Evolutionary conservation across 306 rosid species (phyloP), one percentile per base, ranked within the genome.

Genomic region (Datisca glomerata): DNA sequence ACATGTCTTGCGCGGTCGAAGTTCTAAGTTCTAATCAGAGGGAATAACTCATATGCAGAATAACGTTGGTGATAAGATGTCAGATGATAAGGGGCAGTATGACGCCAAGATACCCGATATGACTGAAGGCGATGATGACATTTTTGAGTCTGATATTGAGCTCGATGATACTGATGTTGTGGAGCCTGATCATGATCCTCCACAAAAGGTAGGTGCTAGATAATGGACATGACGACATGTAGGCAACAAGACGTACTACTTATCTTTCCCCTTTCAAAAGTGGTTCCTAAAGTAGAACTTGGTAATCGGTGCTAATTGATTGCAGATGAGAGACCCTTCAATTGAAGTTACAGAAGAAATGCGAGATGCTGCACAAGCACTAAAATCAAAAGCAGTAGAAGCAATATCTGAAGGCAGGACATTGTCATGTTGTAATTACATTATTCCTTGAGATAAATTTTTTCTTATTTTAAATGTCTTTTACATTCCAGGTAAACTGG

Each of bases 71-170:
- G 47, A 60, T 7, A 10, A 36, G 29, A 49, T 42, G 56, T 40
- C 65, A 12, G 55, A 47, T 34, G 38, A 44, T 18, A 60, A 32
- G 27, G 65, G 53, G 11, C 44, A 41, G 21, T 27, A 37, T 53
- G 70, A 69, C 34, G 45, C 53, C 43, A 55, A 53, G 40, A 49
- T 29, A 55, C 17, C 42, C 22, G 54, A 54, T 39, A 21, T 46
- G 10, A 29, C 64, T 21, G 48, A 55, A 21, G 77, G 70, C 27
- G 68, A 64, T 4, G 66, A 71, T 11, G 71, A 64, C 20, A 60
- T 80, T 45, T 38, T 74, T 24, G 96, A 85, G 52, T 85, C 93
- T 39, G 93, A 85, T 60, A 14, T 85, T 8, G 96, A 85, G 54
- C 55, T 77, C 51, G 96, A 85, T 59, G 53, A 50, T 50, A 25